Evolutionary conservation across 805 yeast genomes (phyloP), one percentile per base, ranked within the genome.

Genomic region (Ogataea naganishii): DNA sequence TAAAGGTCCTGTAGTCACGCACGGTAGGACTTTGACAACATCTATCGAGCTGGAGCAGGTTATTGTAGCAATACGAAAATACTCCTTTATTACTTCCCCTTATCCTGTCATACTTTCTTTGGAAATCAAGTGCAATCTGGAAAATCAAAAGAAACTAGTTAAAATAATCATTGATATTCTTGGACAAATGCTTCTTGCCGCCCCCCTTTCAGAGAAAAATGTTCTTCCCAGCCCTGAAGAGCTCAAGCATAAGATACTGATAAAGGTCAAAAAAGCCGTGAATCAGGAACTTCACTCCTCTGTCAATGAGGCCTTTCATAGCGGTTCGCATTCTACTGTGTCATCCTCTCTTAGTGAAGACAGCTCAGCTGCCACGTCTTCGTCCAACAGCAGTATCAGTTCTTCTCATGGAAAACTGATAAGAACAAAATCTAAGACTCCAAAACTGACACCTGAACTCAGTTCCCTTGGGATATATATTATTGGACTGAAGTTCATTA

Each of bases 21-120:
- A 92, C 53, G 98, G 98, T 0, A 59, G 79, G 28, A 74, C 95
- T 0, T 72, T 92, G 38, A 84, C 97, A 0, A 65, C 78, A 0
- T 72, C 89, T 1, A 72, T 89, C 8, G 70, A 75, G 2, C 67
- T 89, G 18, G 51, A 60, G 8, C 77, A 76, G 39, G 96, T 86
- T 3, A 53, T 85, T 3, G 71, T 69, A 22, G 72, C 85, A 0
- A 73, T 94, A 8, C 68, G 78, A 41, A 83, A 84, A 50, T 84
- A 84, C 51, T 94, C 95, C 0, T 92, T 94, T 49, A 75, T 83
- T n/a, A 64, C 86, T 0, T 71, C 96, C 0, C 88, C 92, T 1
- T 79, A 67, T 33, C 99, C 99, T 0, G 60, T 92, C 23, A 79
- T 92, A 7, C 44, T 92, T 11, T 86, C 96, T 3, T 64, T 92